These are phyloP conservation scores for Coemansia javaensis DNA, from an alignment of 192 early-diverging fungal genomes.

Conservation along the genomic window DNA sequence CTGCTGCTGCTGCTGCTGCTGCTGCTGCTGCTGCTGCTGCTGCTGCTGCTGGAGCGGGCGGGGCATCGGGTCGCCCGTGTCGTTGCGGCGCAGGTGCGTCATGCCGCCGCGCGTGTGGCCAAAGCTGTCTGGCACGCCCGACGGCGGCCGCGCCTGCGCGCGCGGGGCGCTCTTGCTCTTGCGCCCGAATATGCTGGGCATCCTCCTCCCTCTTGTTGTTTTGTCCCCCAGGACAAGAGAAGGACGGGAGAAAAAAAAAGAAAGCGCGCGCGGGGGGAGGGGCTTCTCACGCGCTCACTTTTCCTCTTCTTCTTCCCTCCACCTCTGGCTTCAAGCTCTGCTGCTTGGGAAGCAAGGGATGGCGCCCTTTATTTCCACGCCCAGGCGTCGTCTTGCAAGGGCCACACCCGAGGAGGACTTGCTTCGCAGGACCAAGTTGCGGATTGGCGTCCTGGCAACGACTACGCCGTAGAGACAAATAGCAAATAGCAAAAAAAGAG, in stretches of 20 bases:
- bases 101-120: constrained; percentile 30
- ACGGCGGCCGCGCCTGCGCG: constrained; percentile 25
- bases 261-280: too few relatives aligned
- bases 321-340: too few relatives aligned
- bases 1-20: constrained; percentile 1
- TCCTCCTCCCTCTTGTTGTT: constrained; percentile 5
- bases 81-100: constrained; percentile 21
- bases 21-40: constrained; percentile 4
- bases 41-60: constrained; percentile 3
- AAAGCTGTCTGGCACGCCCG: constrained; percentile 39
- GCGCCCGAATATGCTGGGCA: constrained; percentile 49
- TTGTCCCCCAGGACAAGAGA: neutral
- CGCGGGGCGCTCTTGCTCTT: constrained; percentile 40
- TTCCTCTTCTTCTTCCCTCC: too few relatives aligned
- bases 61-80: constrained; percentile 3
- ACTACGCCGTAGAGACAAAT: too few relatives aligned
- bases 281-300: too few relatives aligned
- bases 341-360: too few relatives aligned
- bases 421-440: too few relatives aligned
- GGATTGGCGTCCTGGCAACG: too few relatives aligned
- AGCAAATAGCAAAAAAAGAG: too few relatives aligned
- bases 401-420: too few relatives aligned
- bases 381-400: too few relatives aligned
- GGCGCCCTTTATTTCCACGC: too few relatives aligned
- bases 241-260: neutral